Base-by-base conservation (phyloP, 2,329 filamentous ascomycete genomes). In the Venturiaceae sp. region DNA sequence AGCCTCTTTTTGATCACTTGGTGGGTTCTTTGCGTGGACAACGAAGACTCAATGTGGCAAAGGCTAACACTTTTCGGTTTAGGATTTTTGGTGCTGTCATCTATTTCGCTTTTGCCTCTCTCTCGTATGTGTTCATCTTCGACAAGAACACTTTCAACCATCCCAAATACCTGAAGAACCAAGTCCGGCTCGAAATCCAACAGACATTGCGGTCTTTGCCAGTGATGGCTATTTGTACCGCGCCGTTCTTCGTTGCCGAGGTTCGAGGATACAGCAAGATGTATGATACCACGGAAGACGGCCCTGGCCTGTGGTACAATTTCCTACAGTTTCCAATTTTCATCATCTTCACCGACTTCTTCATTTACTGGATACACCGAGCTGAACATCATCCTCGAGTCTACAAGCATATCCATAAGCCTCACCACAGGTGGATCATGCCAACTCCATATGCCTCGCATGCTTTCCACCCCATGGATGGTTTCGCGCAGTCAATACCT, bases 381-480 rank as follows among this genome's bases (percentile, higher is more conserved):
- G 87, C 83, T 59, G 81, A 95, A 62, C 91, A 96, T 75, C 86
- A 91, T 73, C 88, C 88, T 16, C 69, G 74, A 52, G 71, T 94
- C 65, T 97, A 97, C 83, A 95, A 92, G 78, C 79, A 79, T 64
- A 80, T 96, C 54, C 92, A 97, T 83, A 97, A 97, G 83, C 87
- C 91, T 64, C 92, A 97, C 75, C 92, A 97, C 84, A 96, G 96
- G 79, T 97, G 92, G 92, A 96, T 97, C 75, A 95, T 96, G 90
- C 92, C 92, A 3, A 95, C 90, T 3, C 92, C 92, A 0, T 96
- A 84, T 71, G 92, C 92, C 44, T 91, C 87, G 65, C 88, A 96
- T 69, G 92, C 92, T 60, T 97, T 97, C 82, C 91, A 97, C 77
- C 92, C 92, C 1, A 72, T 96, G 56, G 92, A 97, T 69, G 92